Base-by-base conservation (phyloP, 2,329 filamentous ascomycete genomes). In the Phialocephala subalpina region DNA sequence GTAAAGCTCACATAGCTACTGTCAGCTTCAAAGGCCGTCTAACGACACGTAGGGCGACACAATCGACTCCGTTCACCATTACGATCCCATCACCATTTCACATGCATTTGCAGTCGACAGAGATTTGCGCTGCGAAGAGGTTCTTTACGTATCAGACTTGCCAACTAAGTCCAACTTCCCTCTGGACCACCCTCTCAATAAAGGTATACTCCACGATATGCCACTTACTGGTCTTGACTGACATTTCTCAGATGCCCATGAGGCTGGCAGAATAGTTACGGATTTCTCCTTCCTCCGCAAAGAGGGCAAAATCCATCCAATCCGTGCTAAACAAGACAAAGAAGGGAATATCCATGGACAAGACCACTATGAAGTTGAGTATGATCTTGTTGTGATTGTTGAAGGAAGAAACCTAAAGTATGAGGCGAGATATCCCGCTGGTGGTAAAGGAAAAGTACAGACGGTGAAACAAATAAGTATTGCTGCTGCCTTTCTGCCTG, bases 281-380 rank as follows among this genome's bases (percentile, higher is more conserved):
- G 69, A 72, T 25, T 69, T 72, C 64, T 69, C 66, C 1, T 71
- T 69, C 58, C 65, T 72, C 35, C 60, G 63, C 35, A 61, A 70
- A 2, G 47, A 67, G 27, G 55, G 45, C 1, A 47, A 61, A 14
- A 69, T 71, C n/a, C 33, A 38, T 8, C 63, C 63, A 6, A 57
- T 58, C 1, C 35, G 36, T n/a, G 63, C 66, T 11, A 20, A 49
- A 4, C 14, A 42, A 12, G 62, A 58, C 22, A n/a, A 45, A 0
- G 29, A 58, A 18, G 66, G 68, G 2, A 40, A 38, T 3, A 35
- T 18, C 2, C 12, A 16, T 38, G 60, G 58, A 16, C 25, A 52
- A 22, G 20, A 58, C 3, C 52, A 66, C 36, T 70, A 70, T 36
- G 57, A 58, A 33, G 63, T 72, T 3, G 61, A 64, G 22, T 72